These are phyloP conservation scores for Cordyceps farinosa DNA, from an alignment of 2,329 filamentous ascomycete genomes.

Conservation along the genomic window DNA sequence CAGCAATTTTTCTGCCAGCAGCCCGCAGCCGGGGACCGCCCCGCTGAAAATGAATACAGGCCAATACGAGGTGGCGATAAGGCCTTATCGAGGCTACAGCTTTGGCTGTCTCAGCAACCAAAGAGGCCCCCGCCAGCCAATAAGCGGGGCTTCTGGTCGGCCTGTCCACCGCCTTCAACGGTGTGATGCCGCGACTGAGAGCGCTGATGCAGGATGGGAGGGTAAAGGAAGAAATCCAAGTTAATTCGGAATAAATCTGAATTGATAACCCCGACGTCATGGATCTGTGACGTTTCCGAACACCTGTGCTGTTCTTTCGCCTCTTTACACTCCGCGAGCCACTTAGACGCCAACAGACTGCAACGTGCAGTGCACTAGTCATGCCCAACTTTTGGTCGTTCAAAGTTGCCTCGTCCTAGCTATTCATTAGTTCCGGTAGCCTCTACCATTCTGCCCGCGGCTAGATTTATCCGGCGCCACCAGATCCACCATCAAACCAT, in stretches of 20 bases:
- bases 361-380: background rate
- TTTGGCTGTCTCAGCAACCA: conserved; percentile 20
- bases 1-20: conserved; percentile 16
- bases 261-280: background rate
- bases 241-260: background rate
- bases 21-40: background rate
- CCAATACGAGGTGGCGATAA: conserved; percentile 16
- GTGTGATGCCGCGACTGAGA: no score
- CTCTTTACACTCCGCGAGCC: background rate
- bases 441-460: background rate
- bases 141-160: background rate
- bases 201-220: no score
- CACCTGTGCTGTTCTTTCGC: no score
- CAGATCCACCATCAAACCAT: background rate
- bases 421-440: background rate
- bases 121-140: background rate
- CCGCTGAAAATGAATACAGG: background rate
- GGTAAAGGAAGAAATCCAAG: background rate
- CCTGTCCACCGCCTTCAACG: conserved; percentile 9
- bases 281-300: background rate
- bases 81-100: background rate
- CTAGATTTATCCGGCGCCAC: background rate
- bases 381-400: background rate
- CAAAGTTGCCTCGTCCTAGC: background rate
- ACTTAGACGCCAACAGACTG: background rate